These are phyloP conservation scores for Neoconidiobolus thromboides DNA, from an alignment of 371 early-diverging fungal species.

Conservation along the genomic window DNA sequence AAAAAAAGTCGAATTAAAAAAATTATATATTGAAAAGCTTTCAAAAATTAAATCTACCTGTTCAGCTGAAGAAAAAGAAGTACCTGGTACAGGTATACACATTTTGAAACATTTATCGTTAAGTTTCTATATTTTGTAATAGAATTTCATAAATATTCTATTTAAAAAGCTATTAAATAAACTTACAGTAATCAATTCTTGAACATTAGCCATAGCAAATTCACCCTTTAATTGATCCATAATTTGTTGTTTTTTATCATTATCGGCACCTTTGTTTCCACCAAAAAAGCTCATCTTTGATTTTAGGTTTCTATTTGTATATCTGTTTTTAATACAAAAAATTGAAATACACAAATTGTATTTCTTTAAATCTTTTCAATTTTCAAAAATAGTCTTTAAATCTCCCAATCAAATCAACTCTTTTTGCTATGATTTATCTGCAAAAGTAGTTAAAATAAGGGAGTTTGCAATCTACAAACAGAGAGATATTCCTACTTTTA, in stretches of 20 bases:
- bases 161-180: not conserved
- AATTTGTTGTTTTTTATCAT: constrained; percentile 50
- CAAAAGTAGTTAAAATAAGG: no score
- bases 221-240: constrained; percentile 69
- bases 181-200: constrained; percentile 63
- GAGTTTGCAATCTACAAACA: no score
- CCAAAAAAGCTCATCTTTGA: constrained; percentile 1
- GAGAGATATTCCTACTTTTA: no score
- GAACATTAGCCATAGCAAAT: constrained; percentile 69
- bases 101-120: constrained; percentile 16
- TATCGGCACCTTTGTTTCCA: not conserved
- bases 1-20: not conserved
- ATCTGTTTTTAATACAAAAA: no score
- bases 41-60: constrained; percentile 17
- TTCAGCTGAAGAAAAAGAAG: constrained; percentile 18
- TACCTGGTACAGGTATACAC: constrained; percentile 17
- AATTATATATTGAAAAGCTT: not conserved
- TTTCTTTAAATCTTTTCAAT: no score
- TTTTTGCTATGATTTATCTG: no score
- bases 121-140: not conserved
- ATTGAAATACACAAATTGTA: no score
- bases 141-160: not conserved
- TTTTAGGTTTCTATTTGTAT: no score
- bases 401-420: no score
- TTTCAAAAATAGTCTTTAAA: no score